Evolutionary conservation across 352 stramenopile genomes (phyloP), one percentile per base, ranked within the genome.

Genomic region (Aphanomyces astaci): DNA sequence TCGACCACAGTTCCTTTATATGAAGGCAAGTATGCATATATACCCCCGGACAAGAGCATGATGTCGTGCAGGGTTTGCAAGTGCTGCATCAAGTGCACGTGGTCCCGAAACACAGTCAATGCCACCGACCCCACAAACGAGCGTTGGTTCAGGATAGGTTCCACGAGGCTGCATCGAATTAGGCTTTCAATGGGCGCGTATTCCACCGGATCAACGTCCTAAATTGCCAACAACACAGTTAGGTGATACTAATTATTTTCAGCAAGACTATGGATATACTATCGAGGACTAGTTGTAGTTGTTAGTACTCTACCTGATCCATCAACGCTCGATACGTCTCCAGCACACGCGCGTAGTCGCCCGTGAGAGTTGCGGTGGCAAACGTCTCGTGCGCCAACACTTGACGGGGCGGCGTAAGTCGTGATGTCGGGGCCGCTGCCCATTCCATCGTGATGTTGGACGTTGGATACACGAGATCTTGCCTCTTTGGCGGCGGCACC

Each of bases 141-240:
- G 15, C 62, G 43, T 17, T 52, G 25, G 30, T 49, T 33, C n/a
- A 40, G 45, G 17, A 68, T 31, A 13, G 62, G 62, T 46, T 22
- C 33, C 17, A 15, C 19, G 30, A 68, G n/a, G 32, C 51, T 68
- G 17, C 25, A 22, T 3, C n/a, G 24, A 51, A 68, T 19, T 2
- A 68, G 28, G 11, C 24, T 60, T 7, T 68, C 62, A 31, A 68
- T 59, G 32, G 62, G 62, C 1, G 51, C 33, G 45, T 60, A 62
- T 33, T 60, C 62, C 13, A 31, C 30, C 15, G 56, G 10, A 15
- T 51, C 22, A 2, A 33, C 56, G 22, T 59, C 30, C 51, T 10
- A 55, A 55, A 24, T 22, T 24, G 11, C n/a, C 0, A 11, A 30
- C 27, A 15, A 15, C 27, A 55, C 48, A 10, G n/a, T 31, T 22